phyloP scores from a whole-genome alignment of 176 grass and related monocot genomes.

The Juncus inflexus region DNA sequence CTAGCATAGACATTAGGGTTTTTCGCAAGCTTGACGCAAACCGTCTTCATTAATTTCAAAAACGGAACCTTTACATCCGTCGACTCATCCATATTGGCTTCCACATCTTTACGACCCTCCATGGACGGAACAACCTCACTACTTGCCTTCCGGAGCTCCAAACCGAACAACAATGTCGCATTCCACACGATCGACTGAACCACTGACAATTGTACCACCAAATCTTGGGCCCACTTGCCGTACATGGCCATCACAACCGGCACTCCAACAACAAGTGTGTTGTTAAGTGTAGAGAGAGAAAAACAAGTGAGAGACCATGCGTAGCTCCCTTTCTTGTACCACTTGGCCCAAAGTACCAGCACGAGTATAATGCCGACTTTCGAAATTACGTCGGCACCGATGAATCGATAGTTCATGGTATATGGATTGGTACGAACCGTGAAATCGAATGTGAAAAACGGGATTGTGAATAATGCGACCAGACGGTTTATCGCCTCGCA shows the following conservation, averaged over 20 bases:
- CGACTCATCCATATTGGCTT: slow-evolving; percentile 6
- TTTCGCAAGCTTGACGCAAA: slow-evolving; percentile 52
- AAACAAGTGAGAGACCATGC: slow-evolving; percentile 54
- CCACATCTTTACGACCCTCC: slow-evolving; percentile 12
- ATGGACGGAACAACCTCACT: not conserved
- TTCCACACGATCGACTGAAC: slow-evolving; percentile 61
- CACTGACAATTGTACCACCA: slow-evolving; percentile 78
- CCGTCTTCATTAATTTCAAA: slow-evolving; percentile 31
- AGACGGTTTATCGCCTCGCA: slow-evolving; percentile 78
- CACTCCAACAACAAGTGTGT: slow-evolving; percentile 64
- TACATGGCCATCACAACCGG: slow-evolving; percentile 49
- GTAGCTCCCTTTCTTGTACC: not conserved
- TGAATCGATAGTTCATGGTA: slow-evolving; percentile 56
- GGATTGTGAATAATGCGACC: slow-evolving; percentile 67
- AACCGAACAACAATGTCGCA: slow-evolving; percentile 41
- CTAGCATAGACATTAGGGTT: slow-evolving; percentile 82
- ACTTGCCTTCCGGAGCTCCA: slow-evolving; percentile 55
- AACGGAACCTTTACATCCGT: slow-evolving; percentile 6
- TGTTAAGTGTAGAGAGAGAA: slow-evolving; percentile 60
- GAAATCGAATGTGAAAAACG: slow-evolving; percentile 92
- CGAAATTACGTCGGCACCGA: slow-evolving; percentile 63
- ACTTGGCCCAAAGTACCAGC: slow-evolving; percentile 37
- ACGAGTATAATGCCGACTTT: slow-evolving; percentile 45
- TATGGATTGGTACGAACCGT: slow-evolving; percentile 57
- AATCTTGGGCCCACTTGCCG: slow-evolving; percentile 52